Evolutionary conservation across 2,329 filamentous ascomycete genomes (phyloP), one percentile per base, ranked within the genome.

Genomic region (Blumeriella jaapii): DNA sequence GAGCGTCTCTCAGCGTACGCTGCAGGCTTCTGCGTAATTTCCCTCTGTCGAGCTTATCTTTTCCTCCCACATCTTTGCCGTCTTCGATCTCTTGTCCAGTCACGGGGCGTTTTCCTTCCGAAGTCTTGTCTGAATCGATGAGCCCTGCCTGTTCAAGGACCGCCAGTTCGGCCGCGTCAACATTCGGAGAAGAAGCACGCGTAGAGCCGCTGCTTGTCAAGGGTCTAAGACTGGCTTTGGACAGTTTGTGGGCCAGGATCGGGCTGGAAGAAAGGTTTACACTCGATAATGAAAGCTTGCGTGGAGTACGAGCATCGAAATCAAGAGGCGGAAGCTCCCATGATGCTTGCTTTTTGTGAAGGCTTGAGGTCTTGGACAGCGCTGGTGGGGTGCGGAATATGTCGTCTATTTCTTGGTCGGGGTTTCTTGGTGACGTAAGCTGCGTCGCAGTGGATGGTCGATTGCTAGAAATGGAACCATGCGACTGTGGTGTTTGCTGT

Each of bases 11-110:
- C 39, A 96, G 69, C 9, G 87, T 94, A 38, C 86, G 82, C 50
- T 95, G 89, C 10, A 96, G 63, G 55, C 86, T 94, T 42, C 86
- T 78, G 15, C 89, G 78, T 32, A 87, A 77, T 38, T 68, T 77
- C 46, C 41, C 57, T 22, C 50, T 44, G 13, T 58, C 56, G 18
- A 50, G 39, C 34, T 57, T 58, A 15, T 57, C 55, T 12, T 55
- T 55, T 19, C 54, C 52, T 2, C 25, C 29, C 2, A 39, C 38
- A 5, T 55, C 54, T 36, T 48, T 53, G 10, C 29, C 36, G 16
- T 56, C 54, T 55, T 61, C 13, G 58, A 56, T 26, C n/a, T 53
- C 50, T 14, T 23, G 58, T 53, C 40, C 62, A 56, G 29, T 52
- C 11, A 12, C 41, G 13, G 47, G 39, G 16, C 44, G 38, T 27